Evolutionary conservation across 176 grass and related monocot species (phyloP), one percentile per base, ranked within the genome.

Genomic region (Aechmea fasciata): DNA sequence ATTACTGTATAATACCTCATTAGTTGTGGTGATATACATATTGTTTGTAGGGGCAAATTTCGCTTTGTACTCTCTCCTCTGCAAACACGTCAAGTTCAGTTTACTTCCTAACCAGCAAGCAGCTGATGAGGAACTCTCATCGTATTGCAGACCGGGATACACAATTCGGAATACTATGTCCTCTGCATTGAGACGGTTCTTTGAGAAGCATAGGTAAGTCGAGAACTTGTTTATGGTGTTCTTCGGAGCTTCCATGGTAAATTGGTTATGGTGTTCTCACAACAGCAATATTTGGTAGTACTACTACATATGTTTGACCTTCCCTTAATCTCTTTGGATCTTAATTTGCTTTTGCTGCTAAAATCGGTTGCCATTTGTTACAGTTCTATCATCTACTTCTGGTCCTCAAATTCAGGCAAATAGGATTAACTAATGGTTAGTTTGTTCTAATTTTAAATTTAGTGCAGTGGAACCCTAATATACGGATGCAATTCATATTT

Each of bases 21-120:
- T 61, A 59, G 20, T 61, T 18, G 55, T 19, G 20, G 13, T 9
- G 3, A 9, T 61, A 6, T 61, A n/a, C 9, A 18, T 9, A 18
- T 61, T 64, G 29, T 78, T 26, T 49, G 26, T 64, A 90, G 87
- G 87, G 4, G 87, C 83, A 49, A 61, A 79, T 4, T 83, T 90
- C 86, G 83, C 87, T 72, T 52, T 90, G 73, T 90, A 90, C 78
- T 86, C 87, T 33, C 80, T 90, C 24, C 87, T 90, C 33, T 90
- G 87, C 74, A 86, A 80, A 14, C 80, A 90, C 81, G 87, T 80
- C 63, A 90, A 86, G 51, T 71, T 90, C 73, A 78, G 83, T 78
- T 68, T 90, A 73, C 83, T 90, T 77, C 87, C 87, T 52, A 90
- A 90, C 68, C 83, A 90, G 70, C 87, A 86, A 75, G 80, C 83